Base-by-base conservation (phyloP, 2,329 filamentous ascomycete species). In the Penicillium vulpinum region DNA sequence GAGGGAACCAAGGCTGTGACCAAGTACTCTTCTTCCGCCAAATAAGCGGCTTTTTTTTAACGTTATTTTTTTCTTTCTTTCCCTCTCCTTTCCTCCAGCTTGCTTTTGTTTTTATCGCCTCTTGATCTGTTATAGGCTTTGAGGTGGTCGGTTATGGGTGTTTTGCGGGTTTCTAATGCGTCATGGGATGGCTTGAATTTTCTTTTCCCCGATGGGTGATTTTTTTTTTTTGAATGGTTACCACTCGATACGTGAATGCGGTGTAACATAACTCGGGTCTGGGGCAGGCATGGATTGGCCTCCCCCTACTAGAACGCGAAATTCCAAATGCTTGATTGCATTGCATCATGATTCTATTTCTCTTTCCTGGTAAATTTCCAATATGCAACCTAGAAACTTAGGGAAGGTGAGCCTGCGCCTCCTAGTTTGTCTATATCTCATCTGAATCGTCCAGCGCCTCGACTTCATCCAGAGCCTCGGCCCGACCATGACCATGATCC, bases 1-100 rank as follows among this genome's bases (percentile, higher is more conserved):
- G 94, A 99, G 84, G 94, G 94, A 76, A 99, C 94, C 79, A 99
- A 99, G 91, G 94, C 94, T 57, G 94, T 99, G 71, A 99, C 94
- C 85, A 99, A 99, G 88, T 99, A 97, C 87, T 97, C 93, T 70
- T 97, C 93, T 59, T 97, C 93, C 76, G 94, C 92, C 81, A 99
- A 97, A 91, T 97, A 96, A 86, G 81, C 73, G 73, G 73, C 70
- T 74, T 72, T 64, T 75, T 78, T 79, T n/a, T n/a, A n/a, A 73
- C 77, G 77, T 81, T 85, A 83, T 84, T 83, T 85, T 77, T 78
- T n/a, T n/a, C n/a, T n/a, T n/a, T n/a, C n/a, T n/a, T n/a, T n/a
- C n/a, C n/a, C n/a, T n/a, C n/a, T n/a, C n/a, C n/a, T n/a, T n/a
- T n/a, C n/a, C n/a, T n/a, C 66, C 67, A 69, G 68, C 72, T 74